Conservation (phyloP, 345 rosid species). For the Eucalyptus dawsonii region DNA sequence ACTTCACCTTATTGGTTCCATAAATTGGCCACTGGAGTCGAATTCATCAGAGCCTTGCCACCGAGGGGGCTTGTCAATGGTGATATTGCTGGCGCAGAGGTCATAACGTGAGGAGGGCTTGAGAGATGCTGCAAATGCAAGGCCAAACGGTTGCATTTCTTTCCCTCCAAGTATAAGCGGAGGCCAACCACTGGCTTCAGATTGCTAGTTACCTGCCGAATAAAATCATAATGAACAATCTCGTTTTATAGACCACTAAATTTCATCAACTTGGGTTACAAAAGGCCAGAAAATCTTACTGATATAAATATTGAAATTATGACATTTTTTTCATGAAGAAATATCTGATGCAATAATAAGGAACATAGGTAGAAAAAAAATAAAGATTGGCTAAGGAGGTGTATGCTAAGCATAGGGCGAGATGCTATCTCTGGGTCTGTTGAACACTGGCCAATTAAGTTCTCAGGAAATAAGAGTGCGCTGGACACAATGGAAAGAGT, state of each 20-base stretch:
- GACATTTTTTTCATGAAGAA: not conserved
- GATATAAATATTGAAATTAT: not conserved
- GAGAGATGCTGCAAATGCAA: slow-evolving; percentile 59
- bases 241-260: not conserved
- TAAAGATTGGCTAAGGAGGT: not conserved
- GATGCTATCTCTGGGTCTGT: not conserved
- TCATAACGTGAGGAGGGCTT: slow-evolving; percentile 47
- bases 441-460: not conserved
- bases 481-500: not conserved
- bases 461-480: not conserved
- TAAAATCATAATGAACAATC: not conserved
- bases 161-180: slow-evolving; percentile 60
- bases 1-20: slow-evolving; percentile 56
- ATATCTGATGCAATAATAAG: not conserved
- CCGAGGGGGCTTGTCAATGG: slow-evolving; percentile 7
- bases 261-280: not conserved
- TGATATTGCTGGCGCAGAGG: slow-evolving; percentile 1
- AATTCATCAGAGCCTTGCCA: slow-evolving; percentile 65
- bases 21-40: slow-evolving; percentile 18
- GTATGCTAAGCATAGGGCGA: not conserved
- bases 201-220: slow-evolving; percentile 41
- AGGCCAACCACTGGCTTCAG: slow-evolving; percentile 52
- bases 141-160: slow-evolving; percentile 51
- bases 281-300: not conserved
- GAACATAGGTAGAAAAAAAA: not conserved